Evolutionary conservation across 495 filamentous ascomycete species (phyloP), one percentile per base, ranked within the genome.

Genomic region (Podospora comata): DNA sequence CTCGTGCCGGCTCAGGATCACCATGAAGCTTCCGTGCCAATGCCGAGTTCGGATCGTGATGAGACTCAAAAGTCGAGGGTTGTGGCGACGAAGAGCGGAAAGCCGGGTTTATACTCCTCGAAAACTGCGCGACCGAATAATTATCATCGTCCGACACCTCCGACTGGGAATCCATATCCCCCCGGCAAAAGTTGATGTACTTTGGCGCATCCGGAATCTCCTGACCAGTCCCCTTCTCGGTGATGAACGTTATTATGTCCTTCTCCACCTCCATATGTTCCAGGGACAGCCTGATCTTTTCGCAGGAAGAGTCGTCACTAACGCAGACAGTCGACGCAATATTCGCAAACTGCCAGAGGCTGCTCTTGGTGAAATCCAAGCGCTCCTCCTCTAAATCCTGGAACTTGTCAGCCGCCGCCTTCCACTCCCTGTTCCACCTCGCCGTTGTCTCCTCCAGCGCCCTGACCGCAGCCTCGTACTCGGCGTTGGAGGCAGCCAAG

Each of bases 321-420:
- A 99, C 94, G 73, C 96, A 99, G n/a, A 98, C 96, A 28, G 94
- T 98, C 2, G 94, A 97, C 2, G 94, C 90, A 69, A 98, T 91
- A 74, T 99, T 99, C 28, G 96, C 96, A 92, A 97, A 98, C 20
- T 86, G 92, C 96, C 96, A 99, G 15, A 98, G 83, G 75, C 96
- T 98, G 80, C 90, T 94, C 83, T 98, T 99, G 66, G 91, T 91
- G 75, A 96, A 98, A 76, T 99, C 96, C 32, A 99, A 85, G 56
- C 96, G 85, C 80, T 99, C 96, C 77, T 98, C 96, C 79, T 99
- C 96, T 11, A 99, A 87, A 73, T 99, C 96, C 87, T 99, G 96
- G 79, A 99, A 99, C 86, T 97, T 98, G 87, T 99, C 96, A 75
- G 96, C 97, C 15, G 93, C 95, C 23, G 89, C 86, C 81, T 98